Evolutionary conservation across 495 filamentous ascomycete species (phyloP).

Genomic region (Aspergillus mulundensis): DNA sequence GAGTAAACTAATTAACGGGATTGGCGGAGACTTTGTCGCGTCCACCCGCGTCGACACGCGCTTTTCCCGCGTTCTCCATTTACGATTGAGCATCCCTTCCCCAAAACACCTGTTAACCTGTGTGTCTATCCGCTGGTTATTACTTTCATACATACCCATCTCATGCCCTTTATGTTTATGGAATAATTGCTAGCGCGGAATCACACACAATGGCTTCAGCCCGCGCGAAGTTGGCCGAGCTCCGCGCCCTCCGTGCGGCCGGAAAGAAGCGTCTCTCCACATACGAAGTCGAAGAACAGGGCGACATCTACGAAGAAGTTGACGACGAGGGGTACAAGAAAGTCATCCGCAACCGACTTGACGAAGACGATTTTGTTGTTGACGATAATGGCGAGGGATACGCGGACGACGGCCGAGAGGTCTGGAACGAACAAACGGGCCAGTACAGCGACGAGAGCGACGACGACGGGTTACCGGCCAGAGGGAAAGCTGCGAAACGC

Average conservation of each 20-base stretch:
- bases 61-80: slow-evolving; percentile 11
- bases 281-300: slow-evolving; percentile 85
- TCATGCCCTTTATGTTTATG: background rate
- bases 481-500: slow-evolving; percentile 73
- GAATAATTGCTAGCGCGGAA: background rate
- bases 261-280: slow-evolving; percentile 85
- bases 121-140: slow-evolving; percentile 1
- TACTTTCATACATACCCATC: background rate
- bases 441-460: slow-evolving; percentile 65
- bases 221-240: slow-evolving; percentile 63
- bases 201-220: slow-evolving; percentile 32
- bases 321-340: slow-evolving; percentile 98
- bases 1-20: slow-evolving; percentile 24
- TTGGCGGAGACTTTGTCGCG: slow-evolving; percentile 17
- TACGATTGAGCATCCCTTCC: slow-evolving; percentile 12
- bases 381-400: slow-evolving; percentile 93
- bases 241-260: slow-evolving; percentile 76
- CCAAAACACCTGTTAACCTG: slow-evolving; percentile 5
- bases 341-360: slow-evolving; percentile 80
- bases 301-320: slow-evolving; percentile 89
- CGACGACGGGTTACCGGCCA: slow-evolving; percentile 60
- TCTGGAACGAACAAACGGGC: slow-evolving; percentile 71
- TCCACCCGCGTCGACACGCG: slow-evolving; percentile 25
- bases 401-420: slow-evolving; percentile 93
- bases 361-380: slow-evolving; percentile 95